phyloP scores from a whole-genome alignment of 306 rosid species.

The Hippophae tibetana region DNA sequence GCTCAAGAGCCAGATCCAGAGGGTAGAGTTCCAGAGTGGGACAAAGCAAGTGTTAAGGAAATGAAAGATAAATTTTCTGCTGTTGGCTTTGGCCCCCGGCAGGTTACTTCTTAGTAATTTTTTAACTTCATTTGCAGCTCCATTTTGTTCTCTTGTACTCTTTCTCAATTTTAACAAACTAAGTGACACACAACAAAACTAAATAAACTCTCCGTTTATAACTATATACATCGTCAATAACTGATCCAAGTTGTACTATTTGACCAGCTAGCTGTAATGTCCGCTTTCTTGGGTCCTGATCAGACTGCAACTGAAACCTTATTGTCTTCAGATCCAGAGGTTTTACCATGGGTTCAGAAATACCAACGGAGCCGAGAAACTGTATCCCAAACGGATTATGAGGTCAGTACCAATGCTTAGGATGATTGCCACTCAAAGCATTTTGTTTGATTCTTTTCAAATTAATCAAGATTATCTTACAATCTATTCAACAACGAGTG shows the following conservation, averaged over 20 bases:
- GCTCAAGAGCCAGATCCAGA: constrained; percentile 87
- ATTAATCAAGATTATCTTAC: no score
- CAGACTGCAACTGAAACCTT: constrained; percentile 67
- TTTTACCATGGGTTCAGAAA: constrained; percentile 80
- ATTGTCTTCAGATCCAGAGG: constrained; percentile 69
- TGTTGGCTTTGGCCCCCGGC: constrained; percentile 93
- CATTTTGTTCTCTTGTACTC: neutral
- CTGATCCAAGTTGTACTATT: neutral
- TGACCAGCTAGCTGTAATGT: constrained; percentile 74
- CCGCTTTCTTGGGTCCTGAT: constrained; percentile 89
- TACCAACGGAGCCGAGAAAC: constrained; percentile 91
- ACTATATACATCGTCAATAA: no score
- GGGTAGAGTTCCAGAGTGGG: constrained; percentile 87
- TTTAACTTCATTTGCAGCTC: constrained; percentile 10
- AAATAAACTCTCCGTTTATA: neutral
- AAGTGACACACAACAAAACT: neutral
- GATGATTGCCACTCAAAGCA: no score
- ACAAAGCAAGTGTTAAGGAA: constrained; percentile 70
- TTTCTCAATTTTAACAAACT: neutral
- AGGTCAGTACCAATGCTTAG: constrained; percentile 30
- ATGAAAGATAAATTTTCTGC: constrained; percentile 81
- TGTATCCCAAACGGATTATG: constrained; percentile 88
- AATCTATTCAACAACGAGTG: neutral
- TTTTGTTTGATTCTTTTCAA: no score
- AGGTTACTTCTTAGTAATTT: constrained; percentile 34